These are phyloP conservation scores for Rubroboletus satanas DNA, from an alignment of 768 basidiomycete species.

Conservation along the genomic window DNA sequence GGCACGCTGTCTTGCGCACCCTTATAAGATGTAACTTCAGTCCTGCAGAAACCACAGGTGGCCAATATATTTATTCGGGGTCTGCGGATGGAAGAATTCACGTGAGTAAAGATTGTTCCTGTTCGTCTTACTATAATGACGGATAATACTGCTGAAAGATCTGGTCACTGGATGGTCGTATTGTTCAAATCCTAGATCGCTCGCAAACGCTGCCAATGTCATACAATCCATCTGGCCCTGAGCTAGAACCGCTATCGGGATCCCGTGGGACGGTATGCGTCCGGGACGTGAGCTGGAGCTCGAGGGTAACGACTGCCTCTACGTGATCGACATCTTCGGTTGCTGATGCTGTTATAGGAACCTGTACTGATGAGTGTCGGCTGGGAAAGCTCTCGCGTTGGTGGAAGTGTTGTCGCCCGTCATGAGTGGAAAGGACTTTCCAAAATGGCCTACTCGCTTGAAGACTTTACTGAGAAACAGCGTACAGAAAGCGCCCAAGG, in stretches of 20 bases:
- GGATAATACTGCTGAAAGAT: constrained; percentile 48
- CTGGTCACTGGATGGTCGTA: constrained; percentile 88
- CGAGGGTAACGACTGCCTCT: constrained; percentile 46
- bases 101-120: constrained; percentile 39
- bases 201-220: constrained; percentile 65
- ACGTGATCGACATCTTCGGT: neutral
- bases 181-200: constrained; percentile 83
- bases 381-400: constrained; percentile 62
- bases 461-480: constrained; percentile 71
- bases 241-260: constrained; percentile 35
- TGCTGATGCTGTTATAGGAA: constrained; percentile 44
- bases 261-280: constrained; percentile 52
- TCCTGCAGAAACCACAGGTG: constrained; percentile 86
- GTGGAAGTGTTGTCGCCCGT: constrained; percentile 76
- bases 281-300: constrained; percentile 95
- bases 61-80: constrained; percentile 93
- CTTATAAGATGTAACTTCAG: constrained; percentile 97
- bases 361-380: constrained; percentile 90
- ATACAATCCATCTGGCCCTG: constrained; percentile 66
- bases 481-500: constrained; percentile 32
- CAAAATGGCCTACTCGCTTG: constrained; percentile 61
- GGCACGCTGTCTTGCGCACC: constrained; percentile 85
- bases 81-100: constrained; percentile 84
- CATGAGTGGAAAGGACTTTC: constrained; percentile 96
- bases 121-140: constrained; percentile 1